A percentile compares a stretch with the other conserved stretches of the same genome.
Evolutionary conservation across 768 basidiomycete species (phyloP).

Genomic region (Kwoniella shandongensis): DNA sequence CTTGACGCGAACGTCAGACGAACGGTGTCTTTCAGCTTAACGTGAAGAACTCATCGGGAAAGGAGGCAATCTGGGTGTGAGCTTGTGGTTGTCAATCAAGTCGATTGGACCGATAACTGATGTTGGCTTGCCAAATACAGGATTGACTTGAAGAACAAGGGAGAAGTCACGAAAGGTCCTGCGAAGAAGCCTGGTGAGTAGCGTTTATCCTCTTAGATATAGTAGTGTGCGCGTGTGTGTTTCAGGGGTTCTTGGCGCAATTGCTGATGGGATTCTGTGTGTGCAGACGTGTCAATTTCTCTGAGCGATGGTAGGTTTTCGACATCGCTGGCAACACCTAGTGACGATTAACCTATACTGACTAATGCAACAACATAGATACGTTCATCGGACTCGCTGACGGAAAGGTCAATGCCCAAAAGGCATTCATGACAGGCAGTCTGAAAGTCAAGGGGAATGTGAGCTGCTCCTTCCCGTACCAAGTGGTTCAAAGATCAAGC

Average conservation of each 20-base stretch:
- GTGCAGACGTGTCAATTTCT: conserved; percentile 73
- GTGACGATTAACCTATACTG: background rate
- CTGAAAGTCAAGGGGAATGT: conserved; percentile 63
- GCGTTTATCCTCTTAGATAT: too few species aligned
- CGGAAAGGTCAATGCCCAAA: conserved; percentile 77
- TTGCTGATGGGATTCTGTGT: conserved; percentile 55
- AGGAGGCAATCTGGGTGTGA: conserved; percentile 21
- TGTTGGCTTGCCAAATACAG: too few species aligned
- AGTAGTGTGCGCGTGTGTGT: too few species aligned
- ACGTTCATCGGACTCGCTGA: conserved; percentile 65
- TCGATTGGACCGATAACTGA: too few species aligned
- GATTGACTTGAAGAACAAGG: conserved; percentile 78
- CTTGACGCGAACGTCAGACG: conserved; percentile 59
- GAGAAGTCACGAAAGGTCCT: conserved; percentile 42
- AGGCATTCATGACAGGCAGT: conserved; percentile 93
- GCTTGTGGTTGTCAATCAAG: too few species aligned
- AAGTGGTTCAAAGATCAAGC: background rate
- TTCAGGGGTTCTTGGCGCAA: too few species aligned
- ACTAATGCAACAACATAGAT: conserved; percentile 51
- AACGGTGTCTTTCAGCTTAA: conserved; percentile 85
- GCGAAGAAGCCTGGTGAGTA: conserved; percentile 47
- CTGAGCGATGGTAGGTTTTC: conserved; percentile 57
- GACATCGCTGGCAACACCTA: too few species aligned
- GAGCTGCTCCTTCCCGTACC: conserved; percentile 7
- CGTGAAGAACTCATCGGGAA: conserved; percentile 69